Evolutionary conservation across 345 rosid species (phyloP).

Genomic region (Acer negundo): DNA sequence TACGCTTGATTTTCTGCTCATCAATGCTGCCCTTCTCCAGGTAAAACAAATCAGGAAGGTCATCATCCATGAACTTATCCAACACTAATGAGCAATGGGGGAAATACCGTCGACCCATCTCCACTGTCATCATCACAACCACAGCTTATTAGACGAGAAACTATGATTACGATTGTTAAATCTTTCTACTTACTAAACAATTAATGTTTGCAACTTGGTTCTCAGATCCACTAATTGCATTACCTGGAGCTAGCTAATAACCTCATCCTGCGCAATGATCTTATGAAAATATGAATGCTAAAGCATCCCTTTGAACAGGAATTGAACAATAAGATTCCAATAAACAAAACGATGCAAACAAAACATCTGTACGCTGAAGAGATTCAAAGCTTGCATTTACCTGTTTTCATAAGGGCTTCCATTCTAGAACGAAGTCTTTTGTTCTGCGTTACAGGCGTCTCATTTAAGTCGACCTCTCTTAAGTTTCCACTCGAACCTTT

Average conservation of each 20-base stretch:
- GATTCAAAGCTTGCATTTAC: conserved; percentile 33
- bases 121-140: conserved; percentile 51
- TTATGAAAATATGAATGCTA: not conserved
- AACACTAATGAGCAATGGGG: conserved; percentile 85
- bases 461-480: conserved; percentile 84
- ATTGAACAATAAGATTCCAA: not conserved
- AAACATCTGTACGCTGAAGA: not conserved
- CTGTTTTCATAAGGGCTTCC: conserved; percentile 93
- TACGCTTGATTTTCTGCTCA: conserved; percentile 67
- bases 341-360: not conserved
- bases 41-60: conserved; percentile 77
- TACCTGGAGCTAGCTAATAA: not conserved
- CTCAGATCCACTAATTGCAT: not conserved
- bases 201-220: not conserved
- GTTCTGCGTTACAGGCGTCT: conserved; percentile 75
- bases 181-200: not conserved
- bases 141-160: conserved; percentile 9
- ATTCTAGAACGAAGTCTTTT: conserved; percentile 67
- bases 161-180: not conserved
- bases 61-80: conserved; percentile 97
- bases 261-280: not conserved
- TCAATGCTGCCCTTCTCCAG: conserved; percentile 63
- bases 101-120: conserved; percentile 81
- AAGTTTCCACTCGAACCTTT: conserved; percentile 63
- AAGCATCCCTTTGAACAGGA: not conserved